phyloP scores from a whole-genome alignment of 345 rosid genomes.

The Adansonia digitata region DNA sequence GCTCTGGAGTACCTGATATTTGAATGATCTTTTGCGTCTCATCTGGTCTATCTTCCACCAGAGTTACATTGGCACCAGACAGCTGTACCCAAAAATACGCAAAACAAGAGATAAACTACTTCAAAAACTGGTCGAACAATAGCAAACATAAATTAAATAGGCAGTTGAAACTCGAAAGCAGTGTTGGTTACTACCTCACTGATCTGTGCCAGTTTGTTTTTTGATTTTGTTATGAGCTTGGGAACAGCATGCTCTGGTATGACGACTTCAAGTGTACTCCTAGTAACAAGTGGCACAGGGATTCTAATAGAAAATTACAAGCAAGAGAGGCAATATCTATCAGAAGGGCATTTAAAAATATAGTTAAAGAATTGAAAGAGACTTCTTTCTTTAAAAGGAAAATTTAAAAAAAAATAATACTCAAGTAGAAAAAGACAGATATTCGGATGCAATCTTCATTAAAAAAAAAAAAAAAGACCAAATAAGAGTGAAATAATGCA shows the following conservation, averaged over 20 bases:
- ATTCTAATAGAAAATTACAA: conserved; percentile 35
- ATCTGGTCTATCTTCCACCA: conserved; percentile 71
- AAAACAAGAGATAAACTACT: background rate
- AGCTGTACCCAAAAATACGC: conserved; percentile 38
- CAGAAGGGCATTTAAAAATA: background rate
- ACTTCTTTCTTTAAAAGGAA: background rate
- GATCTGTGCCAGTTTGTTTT: conserved; percentile 83
- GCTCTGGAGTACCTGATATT: conserved; percentile 95
- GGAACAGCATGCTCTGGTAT: conserved; percentile 82
- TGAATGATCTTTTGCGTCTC: conserved; percentile 64
- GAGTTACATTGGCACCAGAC: conserved; percentile 84
- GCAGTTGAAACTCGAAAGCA: background rate
- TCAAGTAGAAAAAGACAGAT: background rate
- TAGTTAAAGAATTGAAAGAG: background rate
- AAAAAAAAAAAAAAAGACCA: background rate
- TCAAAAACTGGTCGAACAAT: background rate
- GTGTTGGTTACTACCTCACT: conserved; percentile 78
- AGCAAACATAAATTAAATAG: background rate
- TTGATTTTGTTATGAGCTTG: conserved; percentile 82
- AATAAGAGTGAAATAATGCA: conserved; percentile 3
- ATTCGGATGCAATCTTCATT: background rate
- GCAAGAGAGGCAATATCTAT: background rate
- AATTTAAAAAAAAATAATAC: background rate
- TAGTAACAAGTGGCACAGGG: conserved; percentile 77
- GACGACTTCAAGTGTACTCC: conserved; percentile 90